Percentiles rank a stretch among this genome's conserved stretches.
Conservation (phyloP, 2,329 filamentous ascomycete species). For the Paecilomyces sp. region DNA sequence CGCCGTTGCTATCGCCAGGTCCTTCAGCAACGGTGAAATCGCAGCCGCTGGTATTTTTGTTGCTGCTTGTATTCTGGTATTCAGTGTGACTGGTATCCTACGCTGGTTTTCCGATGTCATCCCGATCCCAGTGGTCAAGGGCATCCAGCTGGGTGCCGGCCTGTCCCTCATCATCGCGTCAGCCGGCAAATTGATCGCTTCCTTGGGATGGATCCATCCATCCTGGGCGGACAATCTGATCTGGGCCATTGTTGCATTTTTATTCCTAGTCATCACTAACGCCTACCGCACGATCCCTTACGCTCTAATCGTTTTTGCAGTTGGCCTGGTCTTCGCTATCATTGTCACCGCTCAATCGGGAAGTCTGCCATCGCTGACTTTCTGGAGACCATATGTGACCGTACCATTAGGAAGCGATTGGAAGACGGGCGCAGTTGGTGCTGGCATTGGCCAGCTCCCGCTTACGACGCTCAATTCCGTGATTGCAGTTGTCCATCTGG, state of each 20-base stretch:
- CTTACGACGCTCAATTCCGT: conserved; percentile 90
- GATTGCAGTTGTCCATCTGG: conserved; percentile 75
- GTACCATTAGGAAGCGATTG: conserved; percentile 43
- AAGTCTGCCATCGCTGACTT: conserved; percentile 44
- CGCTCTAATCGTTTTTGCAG: conserved; percentile 62
- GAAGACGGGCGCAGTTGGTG: conserved; percentile 53
- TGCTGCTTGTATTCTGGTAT: conserved; percentile 61
- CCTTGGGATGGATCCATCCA: conserved; percentile 61
- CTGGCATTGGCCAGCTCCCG: conserved; percentile 77
- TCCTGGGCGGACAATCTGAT: conserved; percentile 68
- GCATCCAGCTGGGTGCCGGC: conserved; percentile 89
- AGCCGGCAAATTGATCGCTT: conserved; percentile 59
- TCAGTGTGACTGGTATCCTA: conserved; percentile 74
- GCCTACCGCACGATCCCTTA: conserved; percentile 64
- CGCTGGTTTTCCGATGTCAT: conserved; percentile 65
- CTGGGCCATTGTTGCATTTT: conserved; percentile 68
- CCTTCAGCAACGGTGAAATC: conserved; percentile 61
- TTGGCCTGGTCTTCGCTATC: conserved; percentile 62
- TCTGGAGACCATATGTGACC: conserved; percentile 54
- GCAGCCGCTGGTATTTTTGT: conserved; percentile 81
- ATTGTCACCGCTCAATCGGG: conserved; percentile 24
- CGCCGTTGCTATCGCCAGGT: conserved; percentile 71
- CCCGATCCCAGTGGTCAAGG: conserved; percentile 83
- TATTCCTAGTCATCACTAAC: conserved; percentile 62
- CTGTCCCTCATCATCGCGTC: conserved; percentile 75